phyloP scores from a whole-genome alignment of 129 eudicot genomes.

The Tagetes patula region DNA sequence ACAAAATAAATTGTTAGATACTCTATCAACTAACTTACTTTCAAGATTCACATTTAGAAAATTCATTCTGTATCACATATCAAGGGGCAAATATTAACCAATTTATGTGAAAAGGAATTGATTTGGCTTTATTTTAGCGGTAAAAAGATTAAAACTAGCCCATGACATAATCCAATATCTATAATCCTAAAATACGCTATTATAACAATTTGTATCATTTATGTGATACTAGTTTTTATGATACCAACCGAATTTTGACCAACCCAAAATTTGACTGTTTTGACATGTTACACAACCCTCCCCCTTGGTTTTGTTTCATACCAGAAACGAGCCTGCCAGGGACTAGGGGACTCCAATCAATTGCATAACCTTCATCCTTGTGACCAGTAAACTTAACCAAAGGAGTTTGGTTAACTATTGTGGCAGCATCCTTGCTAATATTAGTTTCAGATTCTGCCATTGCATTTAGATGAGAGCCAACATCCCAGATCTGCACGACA shows the following conservation, averaged over 20 bases:
- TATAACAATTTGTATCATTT: not conserved
- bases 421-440: conserved; percentile 43
- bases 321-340: conserved; percentile 95
- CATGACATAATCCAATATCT: not conserved
- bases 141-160: not conserved
- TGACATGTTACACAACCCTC: not conserved
- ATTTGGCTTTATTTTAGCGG: too few relatives aligned
- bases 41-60: not conserved
- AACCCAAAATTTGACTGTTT: not conserved
- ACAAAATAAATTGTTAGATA: not conserved
- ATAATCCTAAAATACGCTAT: not conserved
- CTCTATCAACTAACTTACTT: not conserved
- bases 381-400: conserved; percentile 67
- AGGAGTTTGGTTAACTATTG: conserved; percentile 55
- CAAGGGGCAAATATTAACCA: not conserved
- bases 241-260: not conserved
- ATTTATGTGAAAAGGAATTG: too few relatives aligned
- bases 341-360: conserved; percentile 91
- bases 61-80: not conserved
- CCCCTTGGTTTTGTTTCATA: conserved; percentile 23
- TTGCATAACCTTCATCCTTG: conserved; percentile 97
- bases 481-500: conserved; percentile 80
- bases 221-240: not conserved
- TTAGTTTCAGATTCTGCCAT: conserved; percentile 65
- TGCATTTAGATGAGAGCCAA: conserved; percentile 68